Evolutionary conservation across 2,329 filamentous ascomycete species (phyloP).

Genomic region (Neofusicoccum cordaticola): DNA sequence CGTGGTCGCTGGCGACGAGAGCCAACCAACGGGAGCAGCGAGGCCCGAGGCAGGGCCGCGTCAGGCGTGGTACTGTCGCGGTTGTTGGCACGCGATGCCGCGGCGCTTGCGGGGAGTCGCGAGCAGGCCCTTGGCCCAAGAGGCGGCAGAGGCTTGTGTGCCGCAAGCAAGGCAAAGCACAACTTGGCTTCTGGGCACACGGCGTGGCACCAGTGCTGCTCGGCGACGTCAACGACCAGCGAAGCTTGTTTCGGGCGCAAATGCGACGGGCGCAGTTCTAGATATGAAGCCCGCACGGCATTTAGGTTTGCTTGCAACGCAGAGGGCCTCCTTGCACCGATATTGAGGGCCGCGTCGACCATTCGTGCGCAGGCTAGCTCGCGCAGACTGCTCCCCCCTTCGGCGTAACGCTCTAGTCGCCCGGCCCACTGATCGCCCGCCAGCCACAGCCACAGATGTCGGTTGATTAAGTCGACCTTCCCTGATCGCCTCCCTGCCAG

Average conservation of each 20-base stretch:
- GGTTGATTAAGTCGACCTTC: neutral
- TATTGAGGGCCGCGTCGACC: neutral
- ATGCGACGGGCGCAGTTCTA: neutral
- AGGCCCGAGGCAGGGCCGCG: neutral
- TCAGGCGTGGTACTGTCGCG: neutral
- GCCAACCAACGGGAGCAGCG: neutral
- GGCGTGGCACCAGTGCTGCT: neutral
- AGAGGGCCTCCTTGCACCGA: neutral
- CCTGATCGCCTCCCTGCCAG: conserved; percentile 6
- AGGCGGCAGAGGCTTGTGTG: neutral
- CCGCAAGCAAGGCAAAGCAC: conserved; percentile 1
- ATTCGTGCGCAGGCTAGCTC: conserved; percentile 1
- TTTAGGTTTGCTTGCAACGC: neutral
- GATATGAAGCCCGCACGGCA: neutral
- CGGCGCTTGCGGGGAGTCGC: neutral
- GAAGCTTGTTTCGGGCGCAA: neutral
- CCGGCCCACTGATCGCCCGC: conserved; percentile 3
- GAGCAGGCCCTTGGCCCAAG: neutral
- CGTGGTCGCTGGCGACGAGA: neutral
- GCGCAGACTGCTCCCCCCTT: neutral
- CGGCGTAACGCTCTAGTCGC: neutral
- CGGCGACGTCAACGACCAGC: neutral
- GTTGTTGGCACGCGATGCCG: neutral
- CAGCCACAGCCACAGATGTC: neutral
- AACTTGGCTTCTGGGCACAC: neutral